A percentile compares a stretch with the other conserved stretches of the same genome.
These are phyloP conservation scores for Sarocladiaceae sp. DNA, from an alignment of 2,329 filamentous ascomycete species.

Conservation along the genomic window DNA sequence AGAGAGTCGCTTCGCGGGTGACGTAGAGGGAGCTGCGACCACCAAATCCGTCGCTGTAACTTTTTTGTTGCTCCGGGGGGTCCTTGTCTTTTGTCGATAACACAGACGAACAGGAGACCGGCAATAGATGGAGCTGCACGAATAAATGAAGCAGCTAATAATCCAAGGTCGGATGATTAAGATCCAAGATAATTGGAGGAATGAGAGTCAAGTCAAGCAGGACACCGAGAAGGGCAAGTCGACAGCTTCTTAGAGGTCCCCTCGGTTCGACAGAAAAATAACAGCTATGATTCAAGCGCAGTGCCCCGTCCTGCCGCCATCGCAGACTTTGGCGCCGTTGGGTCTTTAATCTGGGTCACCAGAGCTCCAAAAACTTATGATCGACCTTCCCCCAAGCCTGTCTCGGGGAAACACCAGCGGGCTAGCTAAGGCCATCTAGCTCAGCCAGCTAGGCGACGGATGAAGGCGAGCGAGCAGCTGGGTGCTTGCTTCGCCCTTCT, in stretches of 20 bases:
- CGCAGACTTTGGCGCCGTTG: constrained; percentile 1
- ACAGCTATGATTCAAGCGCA: background rate
- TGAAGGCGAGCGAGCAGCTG: too few species aligned
- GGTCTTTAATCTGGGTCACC: constrained; percentile 3
- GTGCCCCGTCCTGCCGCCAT: background rate
- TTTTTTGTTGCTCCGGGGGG: background rate
- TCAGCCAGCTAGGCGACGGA: too few species aligned
- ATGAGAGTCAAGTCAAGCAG: background rate
- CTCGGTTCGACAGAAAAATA: background rate
- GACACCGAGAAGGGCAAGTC: background rate
- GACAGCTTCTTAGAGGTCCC: background rate
- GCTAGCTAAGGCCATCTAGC: too few species aligned
- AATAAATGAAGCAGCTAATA: background rate
- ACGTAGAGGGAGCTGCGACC: constrained; percentile 1
- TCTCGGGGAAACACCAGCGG: too few species aligned
- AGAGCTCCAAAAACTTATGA: background rate
- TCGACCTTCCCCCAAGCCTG: background rate
- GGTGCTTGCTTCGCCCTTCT: too few species aligned
- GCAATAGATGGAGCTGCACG: constrained; percentile 6
- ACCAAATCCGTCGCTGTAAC: background rate
- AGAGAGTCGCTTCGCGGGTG: background rate
- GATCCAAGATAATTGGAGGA: background rate
- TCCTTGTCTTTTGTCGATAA: constrained; percentile 4
- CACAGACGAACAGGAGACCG: background rate
- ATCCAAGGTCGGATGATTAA: background rate